Base-by-base conservation (phyloP, 352 stramenopile species). In the Phytophthora niederhauseri region DNA sequence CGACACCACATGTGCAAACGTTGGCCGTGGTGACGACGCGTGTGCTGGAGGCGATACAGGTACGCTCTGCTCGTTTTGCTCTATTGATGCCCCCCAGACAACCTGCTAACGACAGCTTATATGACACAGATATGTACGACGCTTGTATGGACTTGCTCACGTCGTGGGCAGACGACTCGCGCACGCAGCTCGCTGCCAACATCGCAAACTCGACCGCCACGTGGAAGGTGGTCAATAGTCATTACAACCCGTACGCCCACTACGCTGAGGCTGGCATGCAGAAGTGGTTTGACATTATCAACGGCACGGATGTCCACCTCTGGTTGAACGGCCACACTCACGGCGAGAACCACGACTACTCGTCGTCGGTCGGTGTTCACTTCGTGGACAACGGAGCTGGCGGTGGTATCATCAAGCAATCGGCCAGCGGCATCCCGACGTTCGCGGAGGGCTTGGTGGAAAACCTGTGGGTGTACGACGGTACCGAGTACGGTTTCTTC, bases 381-480 rank as follows among this genome's bases (percentile, higher is more conserved):
- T 92, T 92, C 41, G 73, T 92, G 8, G 84, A 91, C 57, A 92
- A 92, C 26, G 84, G 84, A 11, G 84, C 82, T 12, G 84, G 84
- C 34, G 84, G 84, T 4, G 84, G 84, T 66, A 92, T 92, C 54
- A 76, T 89, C 64, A 89, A 81, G 57, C 75, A 87, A 48, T 89
- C 85, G 52, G 74, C 82, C 7, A 87, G 81, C 45, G 83, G 81
- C 26, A 89, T 91, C 53, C 78, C 83, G 3, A 73, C 63, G n/a
- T 84, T 87, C 68, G 81, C 80, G 2, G 59, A 73, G 53, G 61
- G 72, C 58, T 75, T 80, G n/a, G 65, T 92, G 4, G 58, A 80
- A 36, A 90, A 90, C 54, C 57, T 89, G 22, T 93, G 84, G 84
- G 68, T 77, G 14, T 86, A 84, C 31, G 66, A 70, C 9, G 80